Conservation (phyloP, 108 stramenopile genomes). For the Nitzschia putrida region DNA sequence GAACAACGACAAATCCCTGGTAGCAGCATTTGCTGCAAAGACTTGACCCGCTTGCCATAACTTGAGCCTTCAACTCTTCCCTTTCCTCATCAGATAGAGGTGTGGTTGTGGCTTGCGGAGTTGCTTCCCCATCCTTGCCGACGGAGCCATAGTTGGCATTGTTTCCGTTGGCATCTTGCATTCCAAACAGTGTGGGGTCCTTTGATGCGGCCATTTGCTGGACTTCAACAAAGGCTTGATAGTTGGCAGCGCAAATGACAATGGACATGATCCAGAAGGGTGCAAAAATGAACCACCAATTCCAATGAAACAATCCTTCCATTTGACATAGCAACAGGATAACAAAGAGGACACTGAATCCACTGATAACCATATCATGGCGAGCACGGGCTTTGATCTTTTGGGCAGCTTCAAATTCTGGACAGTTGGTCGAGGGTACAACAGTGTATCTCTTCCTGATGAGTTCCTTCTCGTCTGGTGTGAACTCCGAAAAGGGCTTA, state of each 20-base stretch:
- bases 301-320: slow-evolving; percentile 62
- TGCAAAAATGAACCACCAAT: slow-evolving; percentile 85
- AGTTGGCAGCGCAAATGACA: slow-evolving; percentile 60
- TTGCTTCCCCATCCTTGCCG: slow-evolving; percentile 46
- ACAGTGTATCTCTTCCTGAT: slow-evolving; percentile 71
- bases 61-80: slow-evolving; percentile 76
- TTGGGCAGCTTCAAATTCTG: slow-evolving; percentile 65
- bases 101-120: slow-evolving; percentile 21
- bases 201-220: slow-evolving; percentile 59
- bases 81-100: slow-evolving; percentile 72
- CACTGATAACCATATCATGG: slow-evolving; percentile 62
- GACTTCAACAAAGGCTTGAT: slow-evolving; percentile 59
- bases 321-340: slow-evolving; percentile 65
- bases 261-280: slow-evolving; percentile 69
- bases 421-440: slow-evolving; percentile 58
- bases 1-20: slow-evolving; percentile 69
- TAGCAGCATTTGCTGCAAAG: slow-evolving; percentile 75
- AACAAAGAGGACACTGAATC: slow-evolving; percentile 61
- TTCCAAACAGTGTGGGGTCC: slow-evolving; percentile 68
- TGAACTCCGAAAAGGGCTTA: slow-evolving; percentile 71
- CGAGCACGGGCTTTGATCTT: slow-evolving; percentile 59
- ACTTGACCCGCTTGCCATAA: slow-evolving; percentile 60
- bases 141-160: slow-evolving; percentile 55
- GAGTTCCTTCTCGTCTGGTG: slow-evolving; percentile 66
- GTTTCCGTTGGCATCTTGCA: slow-evolving; percentile 3